Conservation (phyloP, 2,329 filamentous ascomycete genomes). For the Trichoderma brevicompactum region DNA sequence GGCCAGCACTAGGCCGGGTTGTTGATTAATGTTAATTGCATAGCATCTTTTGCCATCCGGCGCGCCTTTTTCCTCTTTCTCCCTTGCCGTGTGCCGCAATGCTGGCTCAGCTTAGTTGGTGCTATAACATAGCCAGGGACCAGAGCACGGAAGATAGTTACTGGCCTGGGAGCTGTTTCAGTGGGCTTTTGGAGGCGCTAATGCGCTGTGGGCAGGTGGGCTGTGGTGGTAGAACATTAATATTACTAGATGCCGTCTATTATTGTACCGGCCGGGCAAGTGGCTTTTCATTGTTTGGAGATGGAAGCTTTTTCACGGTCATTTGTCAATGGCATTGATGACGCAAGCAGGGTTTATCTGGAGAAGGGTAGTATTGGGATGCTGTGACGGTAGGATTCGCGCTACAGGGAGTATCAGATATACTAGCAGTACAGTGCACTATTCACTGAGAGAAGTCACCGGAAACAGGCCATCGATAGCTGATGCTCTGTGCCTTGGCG, state of each 20-base stretch:
- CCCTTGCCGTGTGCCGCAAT: not conserved
- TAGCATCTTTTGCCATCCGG: not conserved
- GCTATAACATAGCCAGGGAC: not conserved
- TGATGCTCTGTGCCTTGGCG: too few species aligned
- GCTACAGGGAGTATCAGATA: too few species aligned
- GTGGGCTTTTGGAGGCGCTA: conserved; percentile 10
- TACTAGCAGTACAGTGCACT: too few species aligned
- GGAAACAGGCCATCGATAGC: too few species aligned
- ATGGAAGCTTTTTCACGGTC: too few species aligned
- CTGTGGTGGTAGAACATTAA: conserved; percentile 11
- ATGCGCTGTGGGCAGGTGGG: conserved; percentile 16
- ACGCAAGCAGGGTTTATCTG: too few species aligned
- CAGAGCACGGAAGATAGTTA: not conserved
- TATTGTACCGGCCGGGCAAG: not conserved
- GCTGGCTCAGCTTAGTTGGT: too few species aligned
- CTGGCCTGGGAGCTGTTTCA: not conserved
- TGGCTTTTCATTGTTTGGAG: too few species aligned
- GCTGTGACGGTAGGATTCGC: too few species aligned
- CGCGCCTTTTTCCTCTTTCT: not conserved
- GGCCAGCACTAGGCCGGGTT: not conserved
- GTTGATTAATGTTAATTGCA: not conserved
- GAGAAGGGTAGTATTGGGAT: too few species aligned
- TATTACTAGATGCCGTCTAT: conserved; percentile 4
- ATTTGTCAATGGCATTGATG: too few species aligned
- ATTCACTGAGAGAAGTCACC: too few species aligned